Conservation (phyloP, 2,329 filamentous ascomycete genomes). For the Coleophoma cylindrospora region DNA sequence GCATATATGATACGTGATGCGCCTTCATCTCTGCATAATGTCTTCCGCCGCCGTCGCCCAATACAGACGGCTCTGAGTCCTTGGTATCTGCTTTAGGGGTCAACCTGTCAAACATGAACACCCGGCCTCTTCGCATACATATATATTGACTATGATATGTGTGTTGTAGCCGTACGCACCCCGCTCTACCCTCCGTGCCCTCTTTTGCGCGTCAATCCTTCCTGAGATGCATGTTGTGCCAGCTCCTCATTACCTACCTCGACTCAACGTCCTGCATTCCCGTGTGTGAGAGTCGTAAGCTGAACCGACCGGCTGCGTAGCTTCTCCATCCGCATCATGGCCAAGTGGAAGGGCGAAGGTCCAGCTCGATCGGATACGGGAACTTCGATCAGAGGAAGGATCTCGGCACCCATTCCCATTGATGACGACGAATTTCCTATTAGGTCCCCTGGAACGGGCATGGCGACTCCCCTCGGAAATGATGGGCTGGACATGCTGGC, state of each 20-base stretch:
- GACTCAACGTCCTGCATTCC: too few species aligned
- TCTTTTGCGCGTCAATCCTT: background rate
- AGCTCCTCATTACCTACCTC: background rate
- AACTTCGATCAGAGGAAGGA: constrained; percentile 50
- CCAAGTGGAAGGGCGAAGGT: constrained; percentile 16
- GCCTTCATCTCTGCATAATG: constrained; percentile 3
- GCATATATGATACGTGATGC: constrained; percentile 27
- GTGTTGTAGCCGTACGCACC: background rate
- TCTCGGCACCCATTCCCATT: constrained; percentile 58
- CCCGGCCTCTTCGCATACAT: background rate
- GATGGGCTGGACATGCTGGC: constrained; percentile 12
- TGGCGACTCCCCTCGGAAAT: constrained; percentile 28
- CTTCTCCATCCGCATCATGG: background rate
- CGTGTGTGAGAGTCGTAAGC: too few species aligned
- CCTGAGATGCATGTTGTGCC: background rate
- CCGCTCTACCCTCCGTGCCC: background rate
- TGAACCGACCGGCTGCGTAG: too few species aligned
- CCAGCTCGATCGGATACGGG: constrained; percentile 27
- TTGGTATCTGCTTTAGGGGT: background rate
- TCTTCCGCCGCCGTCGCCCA: background rate
- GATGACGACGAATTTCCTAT: constrained; percentile 53
- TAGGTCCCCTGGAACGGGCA: constrained; percentile 35
- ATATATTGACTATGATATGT: background rate
- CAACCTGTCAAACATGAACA: background rate
- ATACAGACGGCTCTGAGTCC: background rate